Evolutionary conservation across 2,329 filamentous ascomycete species (phyloP).

Genomic region (Colletotrichum simmondsii): DNA sequence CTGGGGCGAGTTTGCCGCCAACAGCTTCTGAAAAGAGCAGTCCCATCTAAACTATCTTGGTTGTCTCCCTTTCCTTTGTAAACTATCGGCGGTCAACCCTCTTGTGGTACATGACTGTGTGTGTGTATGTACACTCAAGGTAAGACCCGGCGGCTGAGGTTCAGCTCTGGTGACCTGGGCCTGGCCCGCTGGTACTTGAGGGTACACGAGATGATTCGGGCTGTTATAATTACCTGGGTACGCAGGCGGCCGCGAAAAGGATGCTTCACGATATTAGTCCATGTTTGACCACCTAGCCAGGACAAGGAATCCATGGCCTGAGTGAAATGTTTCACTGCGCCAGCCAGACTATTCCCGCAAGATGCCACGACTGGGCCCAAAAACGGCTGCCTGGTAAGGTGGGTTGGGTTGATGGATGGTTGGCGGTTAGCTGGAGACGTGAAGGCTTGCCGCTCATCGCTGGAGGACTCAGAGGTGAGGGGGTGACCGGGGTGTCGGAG

Average conservation of each 20-base stretch:
- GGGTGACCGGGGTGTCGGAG: background rate
- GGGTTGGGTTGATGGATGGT: background rate
- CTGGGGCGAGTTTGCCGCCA: background rate
- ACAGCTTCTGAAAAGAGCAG: no score
- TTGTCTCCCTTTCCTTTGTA: background rate
- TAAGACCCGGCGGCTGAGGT: background rate
- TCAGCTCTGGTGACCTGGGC: background rate
- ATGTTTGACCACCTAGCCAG: background rate
- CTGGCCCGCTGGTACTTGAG: background rate
- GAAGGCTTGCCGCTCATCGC: background rate
- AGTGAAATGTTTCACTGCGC: background rate
- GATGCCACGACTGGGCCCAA: background rate
- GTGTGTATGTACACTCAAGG: no score
- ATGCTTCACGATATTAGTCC: background rate
- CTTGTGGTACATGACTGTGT: no score
- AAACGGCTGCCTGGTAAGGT: constrained; percentile 9
- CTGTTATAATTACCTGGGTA: background rate
- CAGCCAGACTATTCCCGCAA: background rate
- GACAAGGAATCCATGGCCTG: background rate
- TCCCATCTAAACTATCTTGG: background rate
- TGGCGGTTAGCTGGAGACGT: background rate
- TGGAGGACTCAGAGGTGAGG: background rate
- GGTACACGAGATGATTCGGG: background rate
- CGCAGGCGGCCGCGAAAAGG: background rate
- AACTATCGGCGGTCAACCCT: background rate